Conservation (phyloP, 2,329 filamentous ascomycete species). For the Aspergillus melleus region DNA sequence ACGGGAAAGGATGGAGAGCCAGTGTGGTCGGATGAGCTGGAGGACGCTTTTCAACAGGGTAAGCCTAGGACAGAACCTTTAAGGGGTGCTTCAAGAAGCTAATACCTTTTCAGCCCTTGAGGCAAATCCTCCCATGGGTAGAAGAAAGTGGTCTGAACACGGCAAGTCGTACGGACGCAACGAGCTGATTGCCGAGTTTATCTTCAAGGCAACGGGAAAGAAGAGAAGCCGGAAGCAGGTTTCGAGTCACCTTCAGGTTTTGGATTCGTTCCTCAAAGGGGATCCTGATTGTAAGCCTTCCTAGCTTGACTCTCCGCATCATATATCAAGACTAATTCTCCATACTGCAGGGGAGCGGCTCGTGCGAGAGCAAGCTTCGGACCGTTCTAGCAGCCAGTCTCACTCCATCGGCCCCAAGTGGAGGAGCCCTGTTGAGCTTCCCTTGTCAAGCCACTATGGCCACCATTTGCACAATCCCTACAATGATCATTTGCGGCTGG, state of each 20-base stretch:
- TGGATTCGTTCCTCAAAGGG: slow-evolving; percentile 56
- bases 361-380: slow-evolving; percentile 37
- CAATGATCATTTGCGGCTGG: slow-evolving; percentile 31
- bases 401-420: slow-evolving; percentile 33
- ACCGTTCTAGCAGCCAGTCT: slow-evolving; percentile 34
- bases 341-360: slow-evolving; percentile 37
- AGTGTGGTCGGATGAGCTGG: slow-evolving; percentile 48
- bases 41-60: slow-evolving; percentile 52
- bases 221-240: slow-evolving; percentile 59
- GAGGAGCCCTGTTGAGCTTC: slow-evolving; percentile 34
- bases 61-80: slow-evolving; percentile 6
- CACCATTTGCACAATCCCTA: slow-evolving; percentile 28
- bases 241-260: slow-evolving; percentile 64
- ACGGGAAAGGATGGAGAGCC: slow-evolving; percentile 45
- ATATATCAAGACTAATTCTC: slow-evolving; percentile 1
- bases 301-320: not conserved
- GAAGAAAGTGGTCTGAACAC: slow-evolving; percentile 53
- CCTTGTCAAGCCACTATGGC: slow-evolving; percentile 32
- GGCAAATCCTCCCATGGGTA: slow-evolving; percentile 59
- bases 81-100: slow-evolving; percentile 10
- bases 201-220: slow-evolving; percentile 56
- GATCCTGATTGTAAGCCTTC: slow-evolving; percentile 51
- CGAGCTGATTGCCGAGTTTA: slow-evolving; percentile 61
- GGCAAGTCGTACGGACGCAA: slow-evolving; percentile 60
- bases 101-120: slow-evolving; percentile 46